Conservation (phyloP, 352 stramenopile genomes). For the Pythium pyrilobum region DNA sequence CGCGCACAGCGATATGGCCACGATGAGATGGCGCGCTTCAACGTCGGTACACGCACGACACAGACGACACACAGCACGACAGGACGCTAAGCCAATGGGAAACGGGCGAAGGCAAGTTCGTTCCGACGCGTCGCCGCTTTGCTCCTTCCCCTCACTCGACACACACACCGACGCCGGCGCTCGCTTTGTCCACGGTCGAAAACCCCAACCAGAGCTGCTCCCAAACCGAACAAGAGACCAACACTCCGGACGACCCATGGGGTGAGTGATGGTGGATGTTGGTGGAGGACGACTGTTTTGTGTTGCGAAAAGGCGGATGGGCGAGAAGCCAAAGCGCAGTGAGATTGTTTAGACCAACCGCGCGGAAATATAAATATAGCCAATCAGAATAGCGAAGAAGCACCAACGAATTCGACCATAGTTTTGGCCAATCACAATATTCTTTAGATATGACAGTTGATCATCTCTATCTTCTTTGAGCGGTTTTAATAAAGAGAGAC, state of each 20-base stretch:
- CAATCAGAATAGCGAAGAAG: neutral
- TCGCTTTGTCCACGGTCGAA: slow-evolving; percentile 12
- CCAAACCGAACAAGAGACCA: slow-evolving; percentile 19
- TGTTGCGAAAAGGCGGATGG: too few relatives aligned
- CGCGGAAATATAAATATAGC: too few relatives aligned
- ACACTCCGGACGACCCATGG: neutral
- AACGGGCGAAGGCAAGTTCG: neutral
- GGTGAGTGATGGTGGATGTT: slow-evolving; percentile 22
- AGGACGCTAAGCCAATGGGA: slow-evolving; percentile 12
- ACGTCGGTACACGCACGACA: slow-evolving; percentile 9
- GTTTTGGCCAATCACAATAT: slow-evolving; percentile 10
- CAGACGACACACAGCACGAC: neutral
- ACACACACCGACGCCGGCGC: too few relatives aligned
- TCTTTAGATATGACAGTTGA: too few relatives aligned
- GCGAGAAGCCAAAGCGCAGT: too few relatives aligned
- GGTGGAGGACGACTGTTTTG: neutral
- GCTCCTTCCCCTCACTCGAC: neutral
- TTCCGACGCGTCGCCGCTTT: neutral
- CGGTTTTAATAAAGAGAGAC: neutral
- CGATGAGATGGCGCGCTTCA: too few relatives aligned
- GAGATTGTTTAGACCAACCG: too few relatives aligned
- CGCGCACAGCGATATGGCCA: too few relatives aligned
- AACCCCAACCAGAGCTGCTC: neutral
- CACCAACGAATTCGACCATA: neutral
- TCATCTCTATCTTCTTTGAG: neutral